Conservation (phyloP, 129 eudicot species). For the Centaurea solstitialis region DNA sequence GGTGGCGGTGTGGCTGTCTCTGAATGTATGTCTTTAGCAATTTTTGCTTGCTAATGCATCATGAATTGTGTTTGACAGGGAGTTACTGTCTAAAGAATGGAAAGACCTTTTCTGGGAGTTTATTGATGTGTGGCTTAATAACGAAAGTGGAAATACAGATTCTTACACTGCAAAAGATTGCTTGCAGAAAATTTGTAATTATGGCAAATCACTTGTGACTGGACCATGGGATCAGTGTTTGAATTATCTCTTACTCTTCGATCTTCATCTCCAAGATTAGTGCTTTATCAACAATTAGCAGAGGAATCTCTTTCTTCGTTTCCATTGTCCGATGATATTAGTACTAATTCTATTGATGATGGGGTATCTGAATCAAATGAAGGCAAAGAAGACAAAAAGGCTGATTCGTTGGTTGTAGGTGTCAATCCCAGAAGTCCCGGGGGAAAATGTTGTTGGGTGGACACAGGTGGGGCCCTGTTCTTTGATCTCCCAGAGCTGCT, state of each 20-base stretch:
- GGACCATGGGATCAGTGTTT: constrained; percentile 70
- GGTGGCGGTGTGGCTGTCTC: background rate
- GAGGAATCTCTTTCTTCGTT: constrained; percentile 92
- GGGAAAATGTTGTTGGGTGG: constrained; percentile 97
- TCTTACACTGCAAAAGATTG: constrained; percentile 78
- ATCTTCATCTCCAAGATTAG: constrained; percentile 94
- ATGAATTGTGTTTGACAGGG: constrained; percentile 48
- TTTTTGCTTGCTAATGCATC: constrained; percentile 3
- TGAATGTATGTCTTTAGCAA: background rate
- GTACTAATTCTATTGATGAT: constrained; percentile 37
- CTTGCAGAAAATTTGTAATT: constrained; percentile 58
- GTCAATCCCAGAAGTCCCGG: constrained; percentile 65
- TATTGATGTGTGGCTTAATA: constrained; percentile 64
- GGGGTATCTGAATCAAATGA: constrained; percentile 41
- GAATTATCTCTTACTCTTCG: constrained; percentile 91
- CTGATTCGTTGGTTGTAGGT: constrained; percentile 54
- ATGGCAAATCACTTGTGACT: constrained; percentile 69
- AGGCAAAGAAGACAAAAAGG: constrained; percentile 33
- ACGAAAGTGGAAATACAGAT: constrained; percentile 45
- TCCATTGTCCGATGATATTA: constrained; percentile 70
- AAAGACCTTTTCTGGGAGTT: constrained; percentile 85
- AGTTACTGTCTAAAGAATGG: constrained; percentile 86
- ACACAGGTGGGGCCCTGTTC: constrained; percentile 78
- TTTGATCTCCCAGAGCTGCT: constrained; percentile 69
- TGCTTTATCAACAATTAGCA: constrained; percentile 83